A percentile compares a stretch with the other conserved stretches of the same genome.
Conservation (phyloP, 106 monocot species). For the Platanthera zijinensis region DNA sequence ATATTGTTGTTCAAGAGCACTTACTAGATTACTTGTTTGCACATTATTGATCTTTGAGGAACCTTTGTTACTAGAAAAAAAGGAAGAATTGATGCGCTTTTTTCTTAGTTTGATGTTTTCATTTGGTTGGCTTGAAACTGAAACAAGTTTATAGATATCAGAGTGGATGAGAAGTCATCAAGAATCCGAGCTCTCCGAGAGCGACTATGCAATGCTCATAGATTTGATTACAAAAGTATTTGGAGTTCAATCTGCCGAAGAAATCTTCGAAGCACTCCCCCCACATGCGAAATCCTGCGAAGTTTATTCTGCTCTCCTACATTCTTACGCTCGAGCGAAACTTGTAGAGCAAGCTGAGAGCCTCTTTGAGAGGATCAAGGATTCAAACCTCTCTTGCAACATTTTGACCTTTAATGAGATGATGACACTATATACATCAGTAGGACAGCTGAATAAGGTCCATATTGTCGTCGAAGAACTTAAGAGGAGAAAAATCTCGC, state of each 20-base stretch:
- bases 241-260: constrained; percentile 75
- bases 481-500: constrained; percentile 38
- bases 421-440: constrained; percentile 91
- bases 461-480: constrained; percentile 49
- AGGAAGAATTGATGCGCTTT: background rate
- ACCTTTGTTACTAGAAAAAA: background rate
- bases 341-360: constrained; percentile 58
- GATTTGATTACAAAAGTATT: constrained; percentile 88
- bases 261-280: constrained; percentile 85
- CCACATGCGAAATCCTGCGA: constrained; percentile 45
- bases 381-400: constrained; percentile 24
- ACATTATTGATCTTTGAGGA: background rate
- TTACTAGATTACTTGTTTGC: background rate
- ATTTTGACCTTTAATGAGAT: constrained; percentile 71
- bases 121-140: constrained; percentile 5
- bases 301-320: constrained; percentile 75
- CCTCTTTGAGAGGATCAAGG: constrained; percentile 64
- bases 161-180: constrained; percentile 89
- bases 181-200: constrained; percentile 48
- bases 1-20: background rate
- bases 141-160: constrained; percentile 58
- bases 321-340: constrained; percentile 71
- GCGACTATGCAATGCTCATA: constrained; percentile 71
- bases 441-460: constrained; percentile 80
- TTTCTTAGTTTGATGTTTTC: background rate